These are phyloP conservation scores for Cinchona pubescens DNA, from an alignment of 257 asterid species.

Conservation along the genomic window DNA sequence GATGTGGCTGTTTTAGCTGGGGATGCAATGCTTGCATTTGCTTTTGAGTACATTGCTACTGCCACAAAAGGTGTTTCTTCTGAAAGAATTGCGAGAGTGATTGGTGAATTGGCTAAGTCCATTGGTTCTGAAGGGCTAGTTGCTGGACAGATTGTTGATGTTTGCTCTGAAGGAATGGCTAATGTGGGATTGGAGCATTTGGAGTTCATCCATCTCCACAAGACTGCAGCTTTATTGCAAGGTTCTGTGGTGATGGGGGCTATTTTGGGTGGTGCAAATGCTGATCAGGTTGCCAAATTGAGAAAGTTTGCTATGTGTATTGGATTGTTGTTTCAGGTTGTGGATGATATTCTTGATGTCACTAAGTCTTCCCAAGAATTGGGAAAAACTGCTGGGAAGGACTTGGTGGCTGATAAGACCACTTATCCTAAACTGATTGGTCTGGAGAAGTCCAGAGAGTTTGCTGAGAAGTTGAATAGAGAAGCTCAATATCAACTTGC, in stretches of 20 bases:
- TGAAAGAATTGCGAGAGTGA: conserved; percentile 31
- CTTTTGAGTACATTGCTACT: conserved; percentile 47
- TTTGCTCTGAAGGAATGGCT: conserved; percentile 41
- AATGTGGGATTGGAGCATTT: conserved; percentile 48
- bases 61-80: conserved; percentile 35
- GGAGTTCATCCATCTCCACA: conserved; percentile 55
- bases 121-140: conserved; percentile 49
- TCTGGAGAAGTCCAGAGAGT: conserved; percentile 51
- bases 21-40: conserved; percentile 50
- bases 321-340: conserved; percentile 61
- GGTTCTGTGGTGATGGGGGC: conserved; percentile 60
- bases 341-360: conserved; percentile 62
- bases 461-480: conserved; percentile 50
- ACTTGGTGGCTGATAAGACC: conserved; percentile 52
- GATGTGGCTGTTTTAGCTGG: conserved; percentile 56
- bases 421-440: conserved; percentile 63
- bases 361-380: conserved; percentile 51
- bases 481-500: conserved; percentile 50
- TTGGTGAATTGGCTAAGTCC: conserved; percentile 44
- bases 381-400: conserved; percentile 69
- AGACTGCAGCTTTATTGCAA: conserved; percentile 59
- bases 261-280: conserved; percentile 49
- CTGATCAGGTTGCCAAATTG: conserved; percentile 36
- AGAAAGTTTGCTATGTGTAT: conserved; percentile 51
- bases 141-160: conserved; percentile 55